Conservation (phyloP, 2,329 filamentous ascomycete species). For the Ceratocystis harringtonii region DNA sequence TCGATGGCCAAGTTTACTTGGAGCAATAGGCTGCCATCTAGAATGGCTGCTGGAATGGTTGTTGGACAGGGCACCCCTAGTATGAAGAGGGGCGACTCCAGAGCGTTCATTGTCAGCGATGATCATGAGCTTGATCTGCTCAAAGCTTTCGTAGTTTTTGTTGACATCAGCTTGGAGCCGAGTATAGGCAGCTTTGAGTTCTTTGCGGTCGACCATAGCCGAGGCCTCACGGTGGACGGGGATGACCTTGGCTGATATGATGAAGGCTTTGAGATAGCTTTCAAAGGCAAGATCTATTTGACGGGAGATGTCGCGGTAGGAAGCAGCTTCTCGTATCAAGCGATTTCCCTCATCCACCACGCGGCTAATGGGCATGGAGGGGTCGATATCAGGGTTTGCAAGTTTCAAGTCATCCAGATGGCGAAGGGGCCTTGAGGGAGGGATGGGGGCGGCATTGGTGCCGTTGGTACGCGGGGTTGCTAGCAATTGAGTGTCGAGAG, state of each 20-base stretch:
- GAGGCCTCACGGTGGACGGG: constrained; percentile 62
- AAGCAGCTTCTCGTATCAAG: constrained; percentile 44
- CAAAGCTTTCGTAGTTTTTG: constrained; percentile 35
- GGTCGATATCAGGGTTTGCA: constrained; percentile 32
- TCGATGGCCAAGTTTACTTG: constrained; percentile 1
- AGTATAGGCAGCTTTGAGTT: constrained; percentile 34
- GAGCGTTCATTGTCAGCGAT: constrained; percentile 48
- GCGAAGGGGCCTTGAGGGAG: constrained; percentile 25
- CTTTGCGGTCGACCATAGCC: constrained; percentile 41
- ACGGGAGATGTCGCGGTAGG: constrained; percentile 42
- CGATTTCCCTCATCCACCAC: constrained; percentile 39
- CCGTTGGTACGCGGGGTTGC: constrained; percentile 23
- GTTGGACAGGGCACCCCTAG: background rate
- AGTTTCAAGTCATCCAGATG: constrained; percentile 41
- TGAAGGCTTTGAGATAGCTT: constrained; percentile 69
- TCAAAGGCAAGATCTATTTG: constrained; percentile 61
- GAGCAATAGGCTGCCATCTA: background rate
- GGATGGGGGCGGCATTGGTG: constrained; percentile 20
- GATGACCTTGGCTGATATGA: constrained; percentile 62
- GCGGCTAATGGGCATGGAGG: constrained; percentile 36
- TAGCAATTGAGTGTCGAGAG: constrained; percentile 23
- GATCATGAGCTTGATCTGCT: constrained; percentile 43
- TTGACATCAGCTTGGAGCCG: constrained; percentile 37
- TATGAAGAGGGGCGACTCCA: constrained; percentile 36
- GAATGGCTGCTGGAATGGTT: background rate